Evolutionary conservation across 768 basidiomycete genomes (phyloP).

Genomic region (Mycena vulgaris): DNA sequence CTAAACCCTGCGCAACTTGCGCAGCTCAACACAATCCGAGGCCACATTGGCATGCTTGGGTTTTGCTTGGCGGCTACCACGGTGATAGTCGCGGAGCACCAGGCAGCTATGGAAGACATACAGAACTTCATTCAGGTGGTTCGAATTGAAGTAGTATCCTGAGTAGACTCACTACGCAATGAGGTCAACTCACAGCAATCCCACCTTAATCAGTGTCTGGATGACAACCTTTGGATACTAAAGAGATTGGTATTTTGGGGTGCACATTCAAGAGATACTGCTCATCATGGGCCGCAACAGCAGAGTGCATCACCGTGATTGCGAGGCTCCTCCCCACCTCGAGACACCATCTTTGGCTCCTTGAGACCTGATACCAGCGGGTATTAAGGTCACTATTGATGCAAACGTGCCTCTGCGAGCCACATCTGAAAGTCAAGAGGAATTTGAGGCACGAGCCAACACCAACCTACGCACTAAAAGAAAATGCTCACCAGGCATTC

Average conservation of each 20-base stretch:
- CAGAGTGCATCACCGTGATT: not conserved
- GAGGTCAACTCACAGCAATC: not conserved
- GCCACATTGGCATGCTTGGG: too few species aligned
- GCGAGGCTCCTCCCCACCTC: not conserved
- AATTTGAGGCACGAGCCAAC: too few species aligned
- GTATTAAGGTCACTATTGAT: too few species aligned
- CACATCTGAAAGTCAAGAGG: too few species aligned
- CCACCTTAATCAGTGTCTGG: not conserved
- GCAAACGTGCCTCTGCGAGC: too few species aligned
- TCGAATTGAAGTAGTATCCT: not conserved
- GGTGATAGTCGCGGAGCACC: too few species aligned
- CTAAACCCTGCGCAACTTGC: too few species aligned
- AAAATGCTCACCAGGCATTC: too few species aligned
- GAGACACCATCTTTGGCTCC: not conserved
- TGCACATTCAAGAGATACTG: not conserved
- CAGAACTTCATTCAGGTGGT: not conserved
- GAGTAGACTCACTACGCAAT: not conserved
- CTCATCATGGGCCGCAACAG: not conserved
- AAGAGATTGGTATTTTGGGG: not conserved
- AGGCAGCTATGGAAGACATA: not conserved
- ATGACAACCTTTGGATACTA: not conserved
- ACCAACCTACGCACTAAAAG: too few species aligned
- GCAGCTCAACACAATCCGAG: too few species aligned
- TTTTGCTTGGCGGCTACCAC: too few species aligned
- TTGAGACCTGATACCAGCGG: too few species aligned